Percentiles rank a stretch among this genome's conserved stretches.
phyloP scores from a whole-genome alignment of 257 asterid genomes.

The Paraleonurus japonicus region DNA sequence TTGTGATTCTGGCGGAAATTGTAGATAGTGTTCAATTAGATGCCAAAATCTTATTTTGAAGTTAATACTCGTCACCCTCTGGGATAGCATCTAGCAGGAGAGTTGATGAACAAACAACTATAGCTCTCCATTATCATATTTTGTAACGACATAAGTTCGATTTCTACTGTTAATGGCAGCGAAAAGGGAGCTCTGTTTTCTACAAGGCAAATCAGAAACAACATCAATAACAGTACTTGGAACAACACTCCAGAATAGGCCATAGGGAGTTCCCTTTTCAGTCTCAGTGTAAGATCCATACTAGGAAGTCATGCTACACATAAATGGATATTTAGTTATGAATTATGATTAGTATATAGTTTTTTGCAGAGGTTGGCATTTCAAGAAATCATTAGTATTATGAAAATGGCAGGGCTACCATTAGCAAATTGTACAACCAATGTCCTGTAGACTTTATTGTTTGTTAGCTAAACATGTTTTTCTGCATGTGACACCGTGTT shows the following conservation, averaged over 20 bases:
- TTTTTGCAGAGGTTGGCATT: background rate
- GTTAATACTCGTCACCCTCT: background rate
- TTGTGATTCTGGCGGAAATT: constrained; percentile 5
- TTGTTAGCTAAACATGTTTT: background rate
- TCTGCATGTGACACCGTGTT: background rate
- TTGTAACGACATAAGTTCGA: background rate
- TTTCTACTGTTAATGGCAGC: background rate
- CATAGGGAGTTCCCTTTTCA: background rate
- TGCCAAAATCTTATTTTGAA: background rate
- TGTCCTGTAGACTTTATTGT: constrained; percentile 10
- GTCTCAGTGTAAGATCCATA: background rate
- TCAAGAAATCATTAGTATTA: background rate
- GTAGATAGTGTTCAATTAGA: constrained; percentile 12
- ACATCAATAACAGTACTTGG: background rate
- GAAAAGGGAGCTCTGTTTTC: background rate
- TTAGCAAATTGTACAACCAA: background rate
- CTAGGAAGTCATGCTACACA: background rate
- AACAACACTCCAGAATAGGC: background rate
- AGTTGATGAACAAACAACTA: constrained; percentile 7
- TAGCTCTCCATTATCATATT: background rate
- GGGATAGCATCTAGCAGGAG: background rate
- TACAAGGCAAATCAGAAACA: background rate
- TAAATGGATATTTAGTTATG: background rate
- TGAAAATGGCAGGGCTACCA: background rate
- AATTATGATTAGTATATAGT: background rate